Evolutionary conservation across 2,329 filamentous ascomycete genomes (phyloP).

Genomic region (Rasamsonia emersonii): DNA sequence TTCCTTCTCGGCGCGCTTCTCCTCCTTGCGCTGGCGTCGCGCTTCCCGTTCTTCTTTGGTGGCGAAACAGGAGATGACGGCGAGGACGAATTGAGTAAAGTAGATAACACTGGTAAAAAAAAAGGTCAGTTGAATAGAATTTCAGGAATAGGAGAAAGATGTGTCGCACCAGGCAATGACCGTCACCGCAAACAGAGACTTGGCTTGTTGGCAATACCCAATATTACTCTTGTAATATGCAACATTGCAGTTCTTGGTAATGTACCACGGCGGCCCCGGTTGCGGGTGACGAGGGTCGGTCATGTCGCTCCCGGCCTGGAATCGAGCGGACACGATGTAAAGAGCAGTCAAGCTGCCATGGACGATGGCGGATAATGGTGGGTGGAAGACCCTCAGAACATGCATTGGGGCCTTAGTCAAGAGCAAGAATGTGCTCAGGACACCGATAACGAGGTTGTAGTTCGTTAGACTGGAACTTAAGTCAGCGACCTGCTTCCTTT

Average conservation of each 20-base stretch:
- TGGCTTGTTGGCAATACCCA: conserved; percentile 53
- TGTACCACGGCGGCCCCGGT: conserved; percentile 53
- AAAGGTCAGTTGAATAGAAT: not conserved
- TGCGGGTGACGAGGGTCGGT: conserved; percentile 48
- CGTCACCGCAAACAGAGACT: conserved; percentile 48
- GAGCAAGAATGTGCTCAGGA: conserved; percentile 53
- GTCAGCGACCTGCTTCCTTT: too few species aligned
- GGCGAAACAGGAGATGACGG: conserved; percentile 39
- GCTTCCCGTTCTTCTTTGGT: conserved; percentile 30
- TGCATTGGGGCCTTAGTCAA: conserved; percentile 51
- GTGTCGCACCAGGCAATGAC: conserved; percentile 47
- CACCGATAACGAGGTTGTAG: conserved; percentile 53
- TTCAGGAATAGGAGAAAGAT: too few species aligned
- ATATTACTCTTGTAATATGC: conserved; percentile 38
- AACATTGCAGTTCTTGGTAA: conserved; percentile 52
- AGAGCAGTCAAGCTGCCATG: conserved; percentile 44
- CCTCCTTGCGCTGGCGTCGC: conserved; percentile 25
- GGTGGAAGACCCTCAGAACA: conserved; percentile 49
- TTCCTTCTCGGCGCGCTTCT: conserved; percentile 30
- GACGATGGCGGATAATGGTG: conserved; percentile 45
- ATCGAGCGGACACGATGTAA: conserved; percentile 47
- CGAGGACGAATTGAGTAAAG: conserved; percentile 39
- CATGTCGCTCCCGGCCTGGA: conserved; percentile 50
- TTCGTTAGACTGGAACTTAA: conserved; percentile 47
- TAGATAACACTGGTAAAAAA: conserved; percentile 39